These are phyloP conservation scores for Acrocalymma vagum DNA, from an alignment of 2,329 filamentous ascomycete genomes.

Conservation along the genomic window DNA sequence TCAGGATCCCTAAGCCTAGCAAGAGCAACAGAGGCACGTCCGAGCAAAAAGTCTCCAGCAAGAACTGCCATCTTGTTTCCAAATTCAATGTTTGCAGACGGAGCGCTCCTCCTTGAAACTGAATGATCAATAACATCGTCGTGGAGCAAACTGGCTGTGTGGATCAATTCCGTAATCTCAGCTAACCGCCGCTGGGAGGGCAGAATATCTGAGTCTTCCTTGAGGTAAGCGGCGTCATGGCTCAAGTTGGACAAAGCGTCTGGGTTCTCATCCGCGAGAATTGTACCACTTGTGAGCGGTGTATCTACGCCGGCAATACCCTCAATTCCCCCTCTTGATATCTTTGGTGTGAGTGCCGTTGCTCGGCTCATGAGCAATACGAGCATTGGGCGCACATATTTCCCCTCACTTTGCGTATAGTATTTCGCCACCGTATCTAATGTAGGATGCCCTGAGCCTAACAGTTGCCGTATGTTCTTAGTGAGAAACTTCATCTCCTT, in stretches of 20 bases:
- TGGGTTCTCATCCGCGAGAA: conserved; percentile 83
- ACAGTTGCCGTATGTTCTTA: conserved; percentile 89
- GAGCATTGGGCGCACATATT: conserved; percentile 93
- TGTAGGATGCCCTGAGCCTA: conserved; percentile 93
- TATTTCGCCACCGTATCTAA: conserved; percentile 97
- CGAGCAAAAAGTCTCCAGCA: conserved; percentile 95
- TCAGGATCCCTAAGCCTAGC: conserved; percentile 91
- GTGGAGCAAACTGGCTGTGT: conserved; percentile 94
- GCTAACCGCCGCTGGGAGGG: conserved; percentile 92
- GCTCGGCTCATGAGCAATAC: conserved; percentile 97
- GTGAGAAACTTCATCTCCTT: conserved; percentile 97
- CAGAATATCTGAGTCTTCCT: conserved; percentile 73
- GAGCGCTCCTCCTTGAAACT: conserved; percentile 79
- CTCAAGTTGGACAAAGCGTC: conserved; percentile 53
- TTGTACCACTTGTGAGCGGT: conserved; percentile 66
- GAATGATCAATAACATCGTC: conserved; percentile 99
- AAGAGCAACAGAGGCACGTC: conserved; percentile 90
- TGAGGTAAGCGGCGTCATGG: conserved; percentile 54
- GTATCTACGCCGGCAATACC: conserved; percentile 58
- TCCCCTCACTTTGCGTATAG: conserved; percentile 95
- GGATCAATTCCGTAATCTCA: conserved; percentile 96
- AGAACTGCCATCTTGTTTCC: conserved; percentile 99
- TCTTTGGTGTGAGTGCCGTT: conserved; percentile 78
- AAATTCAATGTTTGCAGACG: conserved; percentile 92
- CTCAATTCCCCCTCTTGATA: conserved; percentile 27